These are phyloP conservation scores for Nakazawaea ambrosiae DNA, from an alignment of 805 yeast genomes.

Conservation along the genomic window DNA sequence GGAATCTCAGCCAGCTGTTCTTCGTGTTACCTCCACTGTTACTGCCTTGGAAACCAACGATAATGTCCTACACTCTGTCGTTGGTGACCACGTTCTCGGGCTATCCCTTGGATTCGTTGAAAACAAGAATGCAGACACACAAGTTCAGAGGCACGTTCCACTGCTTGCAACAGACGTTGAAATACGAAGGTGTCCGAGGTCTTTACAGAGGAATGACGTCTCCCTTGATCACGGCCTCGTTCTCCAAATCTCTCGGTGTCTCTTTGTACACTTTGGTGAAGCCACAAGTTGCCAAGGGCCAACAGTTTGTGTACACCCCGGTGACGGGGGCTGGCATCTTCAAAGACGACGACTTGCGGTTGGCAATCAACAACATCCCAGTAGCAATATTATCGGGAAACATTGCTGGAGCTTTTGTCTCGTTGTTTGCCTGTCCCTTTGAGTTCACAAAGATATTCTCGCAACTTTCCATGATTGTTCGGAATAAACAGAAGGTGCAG, in stretches of 20 bases:
- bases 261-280: conserved; percentile 52
- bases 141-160: conserved; percentile 48
- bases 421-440: conserved; percentile 73
- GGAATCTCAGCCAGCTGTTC: conserved; percentile 37
- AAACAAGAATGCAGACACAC: conserved; percentile 81
- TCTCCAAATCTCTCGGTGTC: conserved; percentile 60
- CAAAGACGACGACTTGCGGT: not conserved
- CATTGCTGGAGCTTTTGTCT: conserved; percentile 57
- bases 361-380: conserved; percentile 33
- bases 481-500: conserved; percentile 17
- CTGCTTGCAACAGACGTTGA: conserved; percentile 49
- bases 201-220: conserved; percentile 74
- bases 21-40: conserved; percentile 40
- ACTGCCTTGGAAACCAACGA: conserved; percentile 47
- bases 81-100: conserved; percentile 63
- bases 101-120: conserved; percentile 80
- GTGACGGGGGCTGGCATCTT: conserved; percentile 4
- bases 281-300: conserved; percentile 28
- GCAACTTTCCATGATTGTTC: conserved; percentile 53
- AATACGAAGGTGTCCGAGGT: conserved; percentile 59
- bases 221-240: conserved; percentile 60
- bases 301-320: conserved; percentile 15
- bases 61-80: conserved; percentile 60
- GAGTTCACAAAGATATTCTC: conserved; percentile 79
- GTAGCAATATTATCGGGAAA: conserved; percentile 50